These are phyloP conservation scores for Cylindrotheca closterium DNA, from an alignment of 108 stramenopile genomes.

Conservation along the genomic window DNA sequence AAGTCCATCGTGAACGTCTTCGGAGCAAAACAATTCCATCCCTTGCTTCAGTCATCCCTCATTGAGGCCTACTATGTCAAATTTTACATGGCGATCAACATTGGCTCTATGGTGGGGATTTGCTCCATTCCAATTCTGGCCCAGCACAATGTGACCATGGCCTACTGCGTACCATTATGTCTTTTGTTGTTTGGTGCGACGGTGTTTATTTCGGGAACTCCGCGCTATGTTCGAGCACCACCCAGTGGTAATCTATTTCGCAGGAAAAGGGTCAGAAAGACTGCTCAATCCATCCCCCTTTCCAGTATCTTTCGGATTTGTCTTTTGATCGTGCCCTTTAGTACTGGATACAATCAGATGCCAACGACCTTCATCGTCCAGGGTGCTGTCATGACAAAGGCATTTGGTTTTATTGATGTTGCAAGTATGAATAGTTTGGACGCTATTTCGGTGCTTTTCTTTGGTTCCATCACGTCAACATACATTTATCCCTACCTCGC, in stretches of 20 bases:
- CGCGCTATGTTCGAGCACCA: conserved; percentile 49
- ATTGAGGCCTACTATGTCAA: conserved; percentile 75
- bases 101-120: conserved; percentile 70
- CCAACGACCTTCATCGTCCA: conserved; percentile 81
- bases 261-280: conserved; percentile 8
- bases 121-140: conserved; percentile 65
- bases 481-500: conserved; percentile 65
- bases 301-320: conserved; percentile 41
- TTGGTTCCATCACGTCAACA: conserved; percentile 66
- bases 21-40: conserved; percentile 83
- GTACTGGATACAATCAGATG: conserved; percentile 69
- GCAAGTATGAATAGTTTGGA: conserved; percentile 79
- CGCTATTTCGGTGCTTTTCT: conserved; percentile 67
- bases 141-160: conserved; percentile 57
- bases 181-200: conserved; percentile 48
- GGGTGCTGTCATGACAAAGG: conserved; percentile 77
- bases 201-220: conserved; percentile 45
- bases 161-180: conserved; percentile 60
- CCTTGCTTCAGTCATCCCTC: conserved; percentile 59
- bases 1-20: conserved; percentile 78
- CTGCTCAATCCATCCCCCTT: conserved; percentile 29
- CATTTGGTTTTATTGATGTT: conserved; percentile 73
- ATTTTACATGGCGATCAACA: conserved; percentile 83
- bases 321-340: conserved; percentile 63
- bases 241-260: conserved; percentile 25